phyloP scores from a whole-genome alignment of 164 flowering plant species.

The Sedum album region DNA sequence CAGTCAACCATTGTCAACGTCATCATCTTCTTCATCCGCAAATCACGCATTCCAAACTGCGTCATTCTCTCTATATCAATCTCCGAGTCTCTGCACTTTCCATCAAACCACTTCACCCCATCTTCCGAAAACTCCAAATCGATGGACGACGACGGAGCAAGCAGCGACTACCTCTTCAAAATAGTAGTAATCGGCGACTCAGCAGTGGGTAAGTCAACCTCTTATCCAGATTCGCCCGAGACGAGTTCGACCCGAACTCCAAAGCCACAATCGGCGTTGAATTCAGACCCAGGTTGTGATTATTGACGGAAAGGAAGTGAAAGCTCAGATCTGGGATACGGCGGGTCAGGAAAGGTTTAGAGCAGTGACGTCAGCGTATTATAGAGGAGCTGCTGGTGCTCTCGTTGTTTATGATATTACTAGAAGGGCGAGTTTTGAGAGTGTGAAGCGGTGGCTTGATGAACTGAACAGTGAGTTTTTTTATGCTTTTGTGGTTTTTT shows the following conservation, averaged over 20 bases:
- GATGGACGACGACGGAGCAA: neutral
- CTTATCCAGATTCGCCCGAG: conserved; percentile 3
- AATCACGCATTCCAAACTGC: conserved; percentile 2
- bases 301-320: too few relatives aligned
- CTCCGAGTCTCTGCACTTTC: too few relatives aligned
- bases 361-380: too few relatives aligned
- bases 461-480: too few relatives aligned
- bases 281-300: neutral
- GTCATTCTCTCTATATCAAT: too few relatives aligned
- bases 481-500: neutral
- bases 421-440: neutral
- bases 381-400: too few relatives aligned
- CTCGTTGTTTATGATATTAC: too few relatives aligned
- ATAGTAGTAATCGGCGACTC: too few relatives aligned
- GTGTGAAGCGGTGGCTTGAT: neutral
- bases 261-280: conserved; percentile 2
- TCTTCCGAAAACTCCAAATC: neutral
- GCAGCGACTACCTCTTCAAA: neutral
- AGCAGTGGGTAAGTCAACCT: conserved; percentile 1
- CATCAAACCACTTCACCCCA: too few relatives aligned
- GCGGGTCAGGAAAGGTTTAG: too few relatives aligned
- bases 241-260: too few relatives aligned
- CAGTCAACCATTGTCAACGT: neutral
- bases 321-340: too few relatives aligned
- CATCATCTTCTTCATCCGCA: neutral